Base-by-base conservation (phyloP, 164 flowering plant genomes). In the Sedum album region DNA sequence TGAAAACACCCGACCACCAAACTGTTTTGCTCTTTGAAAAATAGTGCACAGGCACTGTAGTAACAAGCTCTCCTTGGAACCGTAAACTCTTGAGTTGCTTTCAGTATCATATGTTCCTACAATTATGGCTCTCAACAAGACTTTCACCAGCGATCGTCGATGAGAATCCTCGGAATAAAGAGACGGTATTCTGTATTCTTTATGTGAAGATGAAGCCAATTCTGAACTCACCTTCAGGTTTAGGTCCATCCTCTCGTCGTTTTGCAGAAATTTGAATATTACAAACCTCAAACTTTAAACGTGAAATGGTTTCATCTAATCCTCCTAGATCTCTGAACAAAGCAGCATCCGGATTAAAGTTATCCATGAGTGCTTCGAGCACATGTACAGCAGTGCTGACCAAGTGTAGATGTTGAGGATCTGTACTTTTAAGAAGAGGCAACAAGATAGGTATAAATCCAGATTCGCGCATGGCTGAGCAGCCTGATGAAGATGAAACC, bases 51-150 rank as follows among this genome's bases (percentile, higher is more conserved):
- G 77, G 76, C 95, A 86, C 23, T 85, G 81, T 5, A 95, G 96
- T 73, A 92, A 79, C 79, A 90, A 74, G 73, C 86, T 87, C 82
- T 90, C 96, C 69, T 86, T 92, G 2, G 90, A 79, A 63, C 90
- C 90, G 75, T 80, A 86, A 60, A 84, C 73, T 65, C 88, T 87
- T 66, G 87, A 66, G 68, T 84, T 79, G 60, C 71, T 85, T 53
- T 93, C 98, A 69, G 96, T 89, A 66, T 96, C 96, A 86, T 93
- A 90, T 0, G 96, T 93, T 73, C 88, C 98, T 53, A 90, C 86
- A 15, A 96, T 88, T 74, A 93, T 86, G 46, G 98, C 96, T 74
- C 90, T 90, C 20, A 93, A 75, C 69, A 93, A 80, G 57, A 89
- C 92, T 78, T 90, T 93, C 88, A 93, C 83, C 30, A 93, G 79